Evolutionary conservation across 2,329 filamentous ascomycete genomes (phyloP), one percentile per base, ranked within the genome.

Genomic region (Penicillium hesseltinei): DNA sequence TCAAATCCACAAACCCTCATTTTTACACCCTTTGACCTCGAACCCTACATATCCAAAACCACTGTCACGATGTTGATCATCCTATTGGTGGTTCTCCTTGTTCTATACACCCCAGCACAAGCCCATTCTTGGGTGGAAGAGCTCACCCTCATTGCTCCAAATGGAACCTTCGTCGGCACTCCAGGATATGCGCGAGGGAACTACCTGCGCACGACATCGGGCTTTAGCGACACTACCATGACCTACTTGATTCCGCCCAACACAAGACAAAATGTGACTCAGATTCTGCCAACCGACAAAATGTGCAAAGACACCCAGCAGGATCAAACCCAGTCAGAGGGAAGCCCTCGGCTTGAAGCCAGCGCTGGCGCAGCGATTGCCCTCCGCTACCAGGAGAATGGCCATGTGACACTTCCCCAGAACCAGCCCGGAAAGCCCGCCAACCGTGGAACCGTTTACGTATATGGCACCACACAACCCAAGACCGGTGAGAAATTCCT

Each of bases 91-190:
- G 57, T 58, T 29, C 51, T 71, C 33, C 54, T 76, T 40, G 59
- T 66, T 45, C 56, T 71, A 35, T 60, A 76, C 23, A 48, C 61
- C 27, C 57, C 70, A 29, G 63, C 69, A 23, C 57, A 61, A 29
- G 87, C 85, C 36, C 93, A 97, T 75, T 88, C 86, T 19, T 97
- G 92, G 92, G 82, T 93, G 47, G 92, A 97, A 75, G 80, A 88
- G 67, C 80, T 93, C 49, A 84, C 81, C 60, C 84, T 86, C 56
- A 86, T 97, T 71, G 84, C 86, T 52, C 73, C 84, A 29, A 89
- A 91, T 66, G 92, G 92, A 54, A 85, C 85, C 35, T 91, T 92
- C 71, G 78, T 87, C 21, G 89, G 89, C 29, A 73, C 81, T 8
- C 78, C 84, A 25, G 93, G 93, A 33, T 96, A 88, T 71, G 78